Conservation (phyloP, 108 stramenopile genomes). For the Conticribra guillardii region DNA sequence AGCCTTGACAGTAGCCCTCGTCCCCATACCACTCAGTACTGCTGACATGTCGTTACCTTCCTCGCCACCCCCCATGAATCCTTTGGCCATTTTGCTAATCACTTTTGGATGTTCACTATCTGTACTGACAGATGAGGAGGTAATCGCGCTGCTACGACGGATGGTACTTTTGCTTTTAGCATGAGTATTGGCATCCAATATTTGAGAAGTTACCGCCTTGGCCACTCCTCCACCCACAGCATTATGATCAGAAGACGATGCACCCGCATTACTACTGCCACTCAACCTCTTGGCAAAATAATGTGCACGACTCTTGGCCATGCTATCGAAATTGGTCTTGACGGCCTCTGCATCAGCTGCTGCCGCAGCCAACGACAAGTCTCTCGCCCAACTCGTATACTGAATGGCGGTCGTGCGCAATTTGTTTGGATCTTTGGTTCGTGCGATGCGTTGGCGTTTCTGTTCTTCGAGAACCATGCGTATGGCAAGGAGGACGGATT, state of each 20-base stretch:
- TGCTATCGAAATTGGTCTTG: constrained; percentile 56
- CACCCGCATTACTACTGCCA: background rate
- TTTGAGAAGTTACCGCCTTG: constrained; percentile 42
- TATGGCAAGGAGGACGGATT: constrained; percentile 68
- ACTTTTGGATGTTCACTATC: too few relatives aligned
- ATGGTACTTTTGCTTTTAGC: too few relatives aligned
- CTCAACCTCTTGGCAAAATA: constrained; percentile 36
- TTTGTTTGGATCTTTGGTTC: constrained; percentile 78
- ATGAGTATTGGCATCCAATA: constrained; percentile 49
- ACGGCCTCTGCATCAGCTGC: constrained; percentile 85
- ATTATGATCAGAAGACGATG: background rate
- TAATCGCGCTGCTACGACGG: too few relatives aligned
- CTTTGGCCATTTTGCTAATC: too few relatives aligned
- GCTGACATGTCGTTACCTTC: too few relatives aligned
- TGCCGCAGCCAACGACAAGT: constrained; percentile 78
- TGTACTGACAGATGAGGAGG: too few relatives aligned
- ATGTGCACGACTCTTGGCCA: constrained; percentile 35
- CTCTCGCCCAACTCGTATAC: constrained; percentile 84
- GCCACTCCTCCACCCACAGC: constrained; percentile 36
- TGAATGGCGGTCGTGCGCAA: constrained; percentile 71
- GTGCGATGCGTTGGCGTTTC: constrained; percentile 61
- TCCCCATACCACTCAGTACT: too few relatives aligned
- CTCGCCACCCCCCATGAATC: too few relatives aligned
- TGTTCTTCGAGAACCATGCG: constrained; percentile 78
- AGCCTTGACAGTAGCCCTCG: too few relatives aligned